Percentiles rank a stretch among this genome's conserved stretches.
Conservation (phyloP, 1,284 basidiomycete species). For the Ganoderma multipileum region DNA sequence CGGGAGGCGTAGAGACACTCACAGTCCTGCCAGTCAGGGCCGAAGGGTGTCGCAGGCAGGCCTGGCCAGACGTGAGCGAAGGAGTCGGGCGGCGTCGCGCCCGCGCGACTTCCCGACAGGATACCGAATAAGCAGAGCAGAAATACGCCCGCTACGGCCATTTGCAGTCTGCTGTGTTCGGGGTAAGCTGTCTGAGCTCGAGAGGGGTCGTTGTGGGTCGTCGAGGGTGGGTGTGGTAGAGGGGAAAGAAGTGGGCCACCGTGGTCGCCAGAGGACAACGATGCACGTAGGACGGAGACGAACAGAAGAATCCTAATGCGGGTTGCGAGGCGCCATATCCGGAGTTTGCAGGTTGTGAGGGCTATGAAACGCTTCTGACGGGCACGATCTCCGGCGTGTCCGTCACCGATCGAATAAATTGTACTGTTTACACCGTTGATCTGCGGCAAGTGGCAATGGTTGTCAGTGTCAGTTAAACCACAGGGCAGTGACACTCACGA, state of each 20-base stretch:
- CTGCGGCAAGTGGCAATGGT: neutral
- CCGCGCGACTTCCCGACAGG: neutral
- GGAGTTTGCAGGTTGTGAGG: neutral
- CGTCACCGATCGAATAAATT: neutral
- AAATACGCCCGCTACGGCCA: neutral
- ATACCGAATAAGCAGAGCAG: neutral
- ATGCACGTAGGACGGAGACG: neutral
- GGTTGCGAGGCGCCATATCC: neutral
- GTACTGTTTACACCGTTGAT: neutral
- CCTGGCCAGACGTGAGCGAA: constrained; percentile 37
- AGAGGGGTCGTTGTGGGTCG: neutral
- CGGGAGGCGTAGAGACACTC: constrained; percentile 12
- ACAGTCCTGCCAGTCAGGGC: constrained; percentile 43
- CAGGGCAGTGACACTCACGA: neutral
- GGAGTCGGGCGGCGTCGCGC: constrained; percentile 19
- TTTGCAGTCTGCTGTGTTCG: neutral
- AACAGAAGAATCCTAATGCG: neutral
- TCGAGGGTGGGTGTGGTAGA: neutral
- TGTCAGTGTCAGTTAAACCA: neutral
- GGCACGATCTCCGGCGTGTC: neutral
- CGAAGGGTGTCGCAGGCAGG: constrained; percentile 35
- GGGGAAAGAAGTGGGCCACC: neutral
- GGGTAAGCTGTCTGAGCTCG: neutral
- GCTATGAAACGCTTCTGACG: neutral
- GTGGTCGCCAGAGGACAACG: neutral